These are phyloP conservation scores for Melanogaster broomeanus DNA, from an alignment of 768 basidiomycete species.

Conservation along the genomic window DNA sequence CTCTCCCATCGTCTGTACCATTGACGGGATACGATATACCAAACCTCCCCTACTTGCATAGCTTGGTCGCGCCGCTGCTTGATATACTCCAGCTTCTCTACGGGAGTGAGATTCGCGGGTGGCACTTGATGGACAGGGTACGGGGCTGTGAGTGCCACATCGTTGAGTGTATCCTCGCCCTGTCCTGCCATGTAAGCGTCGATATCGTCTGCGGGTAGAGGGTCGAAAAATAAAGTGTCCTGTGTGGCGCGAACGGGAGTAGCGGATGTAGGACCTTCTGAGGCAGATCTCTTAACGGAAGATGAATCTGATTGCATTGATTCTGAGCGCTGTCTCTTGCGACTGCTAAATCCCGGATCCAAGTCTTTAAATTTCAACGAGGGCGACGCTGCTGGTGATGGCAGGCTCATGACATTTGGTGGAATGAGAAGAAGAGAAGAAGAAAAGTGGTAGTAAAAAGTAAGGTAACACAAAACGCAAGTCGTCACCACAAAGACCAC, in stretches of 20 bases:
- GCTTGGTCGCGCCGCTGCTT: constrained; percentile 43
- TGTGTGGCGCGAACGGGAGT: constrained; percentile 27
- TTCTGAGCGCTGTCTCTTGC: constrained; percentile 74
- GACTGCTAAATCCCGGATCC: constrained; percentile 32
- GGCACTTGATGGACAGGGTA: constrained; percentile 25
- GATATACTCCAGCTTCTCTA: constrained; percentile 54
- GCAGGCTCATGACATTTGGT: constrained; percentile 47
- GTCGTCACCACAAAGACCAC: neutral
- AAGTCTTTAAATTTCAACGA: constrained; percentile 41
- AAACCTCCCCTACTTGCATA: constrained; percentile 69
- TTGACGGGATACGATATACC: constrained; percentile 70
- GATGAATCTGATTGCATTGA: constrained; percentile 77
- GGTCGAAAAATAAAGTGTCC: constrained; percentile 23
- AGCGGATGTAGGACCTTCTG: constrained; percentile 59
- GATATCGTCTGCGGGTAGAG: constrained; percentile 54
- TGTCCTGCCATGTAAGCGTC: constrained; percentile 70
- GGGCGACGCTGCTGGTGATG: constrained; percentile 44
- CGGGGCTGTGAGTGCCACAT: constrained; percentile 24
- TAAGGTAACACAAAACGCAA: neutral
- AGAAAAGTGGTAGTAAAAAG: constrained; percentile 12
- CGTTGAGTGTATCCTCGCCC: constrained; percentile 38
- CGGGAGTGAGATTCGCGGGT: constrained; percentile 32
- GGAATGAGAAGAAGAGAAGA: neutral
- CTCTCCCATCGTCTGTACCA: constrained; percentile 82
- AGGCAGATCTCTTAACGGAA: constrained; percentile 78